These are phyloP conservation scores for Alternaria incomplexa DNA, from an alignment of 2,329 filamentous ascomycete genomes.

Conservation along the genomic window DNA sequence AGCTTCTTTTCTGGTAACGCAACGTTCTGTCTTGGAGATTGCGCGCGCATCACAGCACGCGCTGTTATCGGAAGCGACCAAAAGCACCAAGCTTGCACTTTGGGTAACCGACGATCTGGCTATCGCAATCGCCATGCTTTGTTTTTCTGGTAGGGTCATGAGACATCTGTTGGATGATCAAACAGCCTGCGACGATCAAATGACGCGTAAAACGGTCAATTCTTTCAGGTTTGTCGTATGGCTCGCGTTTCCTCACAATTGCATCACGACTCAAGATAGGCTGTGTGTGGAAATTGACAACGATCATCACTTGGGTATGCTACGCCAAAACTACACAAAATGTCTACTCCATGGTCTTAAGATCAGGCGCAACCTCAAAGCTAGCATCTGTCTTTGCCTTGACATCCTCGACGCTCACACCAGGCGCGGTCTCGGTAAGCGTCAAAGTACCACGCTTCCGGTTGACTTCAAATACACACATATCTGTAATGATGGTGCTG, in stretches of 20 bases:
- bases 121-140: neutral
- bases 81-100: neutral
- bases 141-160: neutral
- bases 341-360: conserved; percentile 72
- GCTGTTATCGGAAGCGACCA: neutral
- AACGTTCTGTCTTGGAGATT: neutral
- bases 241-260: neutral
- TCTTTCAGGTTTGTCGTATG: neutral
- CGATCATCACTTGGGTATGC: neutral
- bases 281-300: neutral
- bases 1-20: neutral
- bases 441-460: conserved; percentile 68
- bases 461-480: conserved; percentile 69
- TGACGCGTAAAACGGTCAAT: neutral
- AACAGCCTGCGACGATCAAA: neutral
- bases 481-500: conserved; percentile 49
- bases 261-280: neutral
- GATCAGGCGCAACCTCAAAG: conserved; percentile 76
- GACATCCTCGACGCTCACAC: conserved; percentile 85
- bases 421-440: conserved; percentile 81
- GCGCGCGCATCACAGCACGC: neutral
- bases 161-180: neutral
- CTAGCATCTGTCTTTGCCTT: conserved; percentile 85
- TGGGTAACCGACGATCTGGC: neutral
- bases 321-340: neutral